Base-by-base conservation (phyloP, 257 asterid species). In the Prunella vulgaris region DNA sequence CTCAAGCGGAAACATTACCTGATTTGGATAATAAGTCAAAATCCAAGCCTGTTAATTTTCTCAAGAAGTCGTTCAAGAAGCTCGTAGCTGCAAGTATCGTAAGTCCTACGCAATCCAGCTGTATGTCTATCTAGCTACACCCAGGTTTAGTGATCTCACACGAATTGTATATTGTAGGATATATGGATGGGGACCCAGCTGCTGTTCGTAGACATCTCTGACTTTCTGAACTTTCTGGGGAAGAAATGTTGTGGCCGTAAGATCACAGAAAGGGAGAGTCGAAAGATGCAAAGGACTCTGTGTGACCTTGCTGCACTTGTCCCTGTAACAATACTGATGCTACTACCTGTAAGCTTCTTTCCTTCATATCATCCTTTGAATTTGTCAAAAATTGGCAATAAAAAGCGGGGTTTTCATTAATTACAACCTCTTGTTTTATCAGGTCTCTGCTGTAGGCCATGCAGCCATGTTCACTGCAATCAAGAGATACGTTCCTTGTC, bases 391-490 rank as follows among this genome's bases (percentile, higher is more conserved):
- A 12, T 51, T 44, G n/a, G 20, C 52, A 44, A 0, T 44, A 44
- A 44, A 14, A 44, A 40, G 48, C 12, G 13, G 42, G 42, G 46
- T 38, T 4, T 38, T 38, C 3, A 13, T 13, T 2, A 46, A n/a
- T 12, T 14, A 7, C 20, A 62, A 38, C 13, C 17, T 42, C 59
- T 22, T 12, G 17, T 59, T 20, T n/a, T 22, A 46, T 64, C 84
- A 90, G 96, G 85, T 90, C 25, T 82, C 97, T 59, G 89, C 96
- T 6, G 85, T 90, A 17, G 97, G 97, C 25, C 97, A 90, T 82
- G 97, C 96, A 58, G 97, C 94, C 18, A 86, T 90, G 75, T 79
- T 90, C 46, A 90, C 95, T 63, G 97, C 87, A 76, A 88, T 90
- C 79, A 86, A 84, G 79, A 88, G 76, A 84, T 90, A 90, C 80